Conservation (phyloP, 2,329 filamentous ascomycete genomes). For the Penicillium frequentans region DNA sequence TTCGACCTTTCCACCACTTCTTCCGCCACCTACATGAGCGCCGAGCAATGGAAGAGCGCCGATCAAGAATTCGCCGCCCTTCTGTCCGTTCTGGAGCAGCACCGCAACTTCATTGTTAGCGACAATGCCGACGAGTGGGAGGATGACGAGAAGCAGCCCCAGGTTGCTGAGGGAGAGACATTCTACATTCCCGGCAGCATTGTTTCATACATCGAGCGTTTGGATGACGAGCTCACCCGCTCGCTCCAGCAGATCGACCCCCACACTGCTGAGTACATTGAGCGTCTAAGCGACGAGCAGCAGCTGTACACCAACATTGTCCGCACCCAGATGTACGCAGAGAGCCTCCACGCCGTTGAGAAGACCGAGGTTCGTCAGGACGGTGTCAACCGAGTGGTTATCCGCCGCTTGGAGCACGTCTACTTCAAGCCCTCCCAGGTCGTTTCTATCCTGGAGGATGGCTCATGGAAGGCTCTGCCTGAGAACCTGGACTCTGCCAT, state of each 20-base stretch:
- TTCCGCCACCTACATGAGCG: constrained; percentile 74
- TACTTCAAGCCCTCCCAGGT: constrained; percentile 99
- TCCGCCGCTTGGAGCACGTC: constrained; percentile 92
- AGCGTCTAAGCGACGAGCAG: constrained; percentile 87
- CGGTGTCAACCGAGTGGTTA: constrained; percentile 85
- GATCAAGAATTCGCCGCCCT: constrained; percentile 81
- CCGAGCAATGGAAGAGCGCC: constrained; percentile 96
- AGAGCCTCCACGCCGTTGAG: constrained; percentile 70
- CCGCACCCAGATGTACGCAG: constrained; percentile 83
- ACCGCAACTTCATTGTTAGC: constrained; percentile 78
- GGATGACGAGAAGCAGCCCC: constrained; percentile 91
- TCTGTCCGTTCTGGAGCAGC: constrained; percentile 74
- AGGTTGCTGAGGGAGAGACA: constrained; percentile 69
- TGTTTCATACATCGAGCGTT: constrained; percentile 88
- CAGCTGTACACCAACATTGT: constrained; percentile 90
- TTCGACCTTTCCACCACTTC: constrained; percentile 86
- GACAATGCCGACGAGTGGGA: constrained; percentile 98
- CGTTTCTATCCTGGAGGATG: constrained; percentile 89
- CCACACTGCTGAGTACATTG: constrained; percentile 98
- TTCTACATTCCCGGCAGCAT: constrained; percentile 93
- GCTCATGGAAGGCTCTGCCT: constrained; percentile 82
- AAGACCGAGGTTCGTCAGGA: constrained; percentile 77
- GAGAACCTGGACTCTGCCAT: constrained; percentile 71
- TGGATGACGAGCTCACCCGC: constrained; percentile 95
- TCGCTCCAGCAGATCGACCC: constrained; percentile 98